A percentile compares a stretch with the other conserved stretches of the same genome.
Conservation (phyloP, 2,329 filamentous ascomycete species). For the Tolypocladium nubicola region DNA sequence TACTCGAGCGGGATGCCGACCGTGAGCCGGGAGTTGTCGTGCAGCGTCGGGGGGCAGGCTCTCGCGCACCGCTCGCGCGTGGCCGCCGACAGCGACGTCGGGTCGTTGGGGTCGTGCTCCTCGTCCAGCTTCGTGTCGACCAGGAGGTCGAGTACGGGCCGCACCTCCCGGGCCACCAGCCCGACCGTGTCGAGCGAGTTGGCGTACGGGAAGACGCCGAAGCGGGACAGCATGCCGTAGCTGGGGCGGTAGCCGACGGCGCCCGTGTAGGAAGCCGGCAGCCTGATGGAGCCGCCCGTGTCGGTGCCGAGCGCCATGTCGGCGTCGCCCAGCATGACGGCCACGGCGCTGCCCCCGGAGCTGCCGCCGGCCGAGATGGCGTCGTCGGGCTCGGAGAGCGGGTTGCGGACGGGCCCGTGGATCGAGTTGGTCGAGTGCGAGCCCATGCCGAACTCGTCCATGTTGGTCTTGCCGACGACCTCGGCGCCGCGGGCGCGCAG, state of each 20-base stretch:
- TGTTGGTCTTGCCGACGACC: conserved; percentile 72
- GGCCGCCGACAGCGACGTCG: conserved; percentile 53
- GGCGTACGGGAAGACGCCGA: conserved; percentile 82
- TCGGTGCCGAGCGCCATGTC: conserved; percentile 76
- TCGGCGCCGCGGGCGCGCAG: conserved; percentile 52
- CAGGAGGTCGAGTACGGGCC: conserved; percentile 39
- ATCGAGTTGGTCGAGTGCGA: conserved; percentile 67
- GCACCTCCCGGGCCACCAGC: conserved; percentile 49
- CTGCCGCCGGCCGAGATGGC: conserved; percentile 70
- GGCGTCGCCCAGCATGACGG: conserved; percentile 53
- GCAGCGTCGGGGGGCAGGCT: conserved; percentile 12
- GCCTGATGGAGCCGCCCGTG: conserved; percentile 78
- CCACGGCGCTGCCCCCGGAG: conserved; percentile 86
- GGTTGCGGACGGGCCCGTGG: conserved; percentile 53
- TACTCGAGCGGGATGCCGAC: conserved; percentile 65
- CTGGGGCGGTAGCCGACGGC: conserved; percentile 83
- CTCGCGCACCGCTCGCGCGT: conserved; percentile 42
- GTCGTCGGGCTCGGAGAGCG: conserved; percentile 19
- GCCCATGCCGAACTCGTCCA: conserved; percentile 96
- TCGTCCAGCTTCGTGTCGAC: conserved; percentile 36
- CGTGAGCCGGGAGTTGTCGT: conserved; percentile 23
- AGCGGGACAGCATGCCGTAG: conserved; percentile 77
- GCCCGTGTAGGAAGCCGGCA: conserved; percentile 81
- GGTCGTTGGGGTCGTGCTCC: conserved; percentile 58
- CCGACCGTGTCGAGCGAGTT: conserved; percentile 91